phyloP scores from a whole-genome alignment of 257 asterid species.

The Gentiana macrophylla region DNA sequence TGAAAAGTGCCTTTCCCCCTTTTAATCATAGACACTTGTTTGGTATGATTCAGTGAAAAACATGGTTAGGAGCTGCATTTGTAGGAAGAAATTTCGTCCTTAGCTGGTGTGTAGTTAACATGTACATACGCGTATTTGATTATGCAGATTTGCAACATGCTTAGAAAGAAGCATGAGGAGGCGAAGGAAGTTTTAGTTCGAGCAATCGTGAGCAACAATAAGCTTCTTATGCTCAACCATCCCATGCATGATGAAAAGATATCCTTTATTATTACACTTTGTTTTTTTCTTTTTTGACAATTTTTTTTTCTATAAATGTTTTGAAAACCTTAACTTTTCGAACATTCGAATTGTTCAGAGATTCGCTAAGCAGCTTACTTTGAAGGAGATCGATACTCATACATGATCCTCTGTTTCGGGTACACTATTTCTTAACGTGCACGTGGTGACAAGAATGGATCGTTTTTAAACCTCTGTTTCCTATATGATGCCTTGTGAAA shows the following conservation, averaged over 20 bases:
- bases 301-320: background rate
- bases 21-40: background rate
- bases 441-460: too few species aligned
- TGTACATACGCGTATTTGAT: conserved; percentile 5
- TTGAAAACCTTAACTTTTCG: conserved; percentile 35
- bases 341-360: conserved; percentile 53
- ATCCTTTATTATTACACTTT: conserved; percentile 39
- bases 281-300: background rate
- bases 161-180: conserved; percentile 65
- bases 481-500: too few species aligned
- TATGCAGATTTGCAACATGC: conserved; percentile 72
- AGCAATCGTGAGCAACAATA: conserved; percentile 72
- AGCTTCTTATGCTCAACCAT: conserved; percentile 69
- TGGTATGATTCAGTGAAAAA: background rate
- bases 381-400: conserved; percentile 3
- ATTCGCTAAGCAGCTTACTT: conserved; percentile 29
- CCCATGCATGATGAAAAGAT: conserved; percentile 61
- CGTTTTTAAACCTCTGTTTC: too few species aligned
- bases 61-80: background rate
- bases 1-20: background rate
- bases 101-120: background rate
- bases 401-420: conserved; percentile 4
- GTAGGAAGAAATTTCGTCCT: background rate
- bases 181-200: conserved; percentile 68
- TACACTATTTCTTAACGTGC: background rate